Base-by-base conservation (phyloP, 352 stramenopile species). In the Phytophthora sojae region DNA sequence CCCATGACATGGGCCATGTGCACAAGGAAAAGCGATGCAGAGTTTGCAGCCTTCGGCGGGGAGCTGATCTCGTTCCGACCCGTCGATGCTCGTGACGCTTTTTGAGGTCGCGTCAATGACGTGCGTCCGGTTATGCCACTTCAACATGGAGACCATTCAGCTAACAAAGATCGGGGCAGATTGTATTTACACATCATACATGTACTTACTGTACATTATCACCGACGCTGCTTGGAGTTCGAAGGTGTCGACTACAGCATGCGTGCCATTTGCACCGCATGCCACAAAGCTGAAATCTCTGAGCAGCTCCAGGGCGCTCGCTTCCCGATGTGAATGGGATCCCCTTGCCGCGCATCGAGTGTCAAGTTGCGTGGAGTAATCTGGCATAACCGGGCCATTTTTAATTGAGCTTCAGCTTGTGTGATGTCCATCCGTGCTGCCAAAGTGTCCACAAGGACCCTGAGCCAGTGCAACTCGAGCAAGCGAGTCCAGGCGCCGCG, bases 341-440 rank as follows among this genome's bases (percentile, higher is more conserved):
- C 26, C 26, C 26, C 26, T 30, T 26, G 47, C 26, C 47, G 19
- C 47, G 6, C n/a, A 53, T 53, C 47, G n/a, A 53, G 47, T 26
- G 47, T 25, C 47, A 19, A 53, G 26, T 53, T 53, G n/a, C 47
- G 6, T 23, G 47, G 47, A 53, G 47, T 53, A 53, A 53, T 30
- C 47, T 17, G 9, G 19, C 47, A 53, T 17, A 53, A 21, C 47
- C 19, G 47, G 47, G 47, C 7, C 47, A 7, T 14, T 25, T 25
- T 53, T 53, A 53, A 30, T 25, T 32, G n/a, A 53, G 1, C 19
- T 37, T 37, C 30, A 37, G 32, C 25, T 11, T 39, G 12, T 39
- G 32, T 23, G 47, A 53, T 30, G 52, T 58, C 23, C 26, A 58
- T 44, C 37, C 26, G 29, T 47, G 9, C 39, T 14, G 21, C 6